Evolutionary conservation across 2,329 filamentous ascomycete genomes (phyloP).

Genomic region (Cladosporium sp.): DNA sequence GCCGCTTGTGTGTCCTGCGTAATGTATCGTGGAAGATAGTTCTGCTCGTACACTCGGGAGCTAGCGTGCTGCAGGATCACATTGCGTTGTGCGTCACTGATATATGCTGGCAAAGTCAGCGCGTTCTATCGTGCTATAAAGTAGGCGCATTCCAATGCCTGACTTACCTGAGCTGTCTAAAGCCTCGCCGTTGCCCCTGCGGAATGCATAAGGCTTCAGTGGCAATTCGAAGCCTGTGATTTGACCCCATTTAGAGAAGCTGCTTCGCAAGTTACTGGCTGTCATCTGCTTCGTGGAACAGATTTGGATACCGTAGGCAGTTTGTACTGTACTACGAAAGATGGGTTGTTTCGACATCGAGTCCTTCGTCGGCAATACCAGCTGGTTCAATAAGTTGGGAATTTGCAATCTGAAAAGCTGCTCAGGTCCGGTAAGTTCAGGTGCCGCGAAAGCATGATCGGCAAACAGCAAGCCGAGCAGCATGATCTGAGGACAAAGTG

Average conservation of each 20-base stretch:
- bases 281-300: slow-evolving; percentile 9
- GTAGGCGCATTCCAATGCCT: background rate
- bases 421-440: background rate
- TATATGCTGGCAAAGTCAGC: no score
- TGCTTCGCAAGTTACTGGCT: slow-evolving; percentile 17
- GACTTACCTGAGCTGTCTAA: slow-evolving; percentile 24
- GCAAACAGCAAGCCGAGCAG: slow-evolving; percentile 22
- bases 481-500: slow-evolving; percentile 23
- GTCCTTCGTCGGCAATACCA: slow-evolving; percentile 10
- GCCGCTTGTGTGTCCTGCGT: slow-evolving; percentile 22
- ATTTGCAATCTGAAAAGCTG: slow-evolving; percentile 19
- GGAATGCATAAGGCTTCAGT: slow-evolving; percentile 20
- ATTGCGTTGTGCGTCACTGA: slow-evolving; percentile 18
- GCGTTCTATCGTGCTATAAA: no score
- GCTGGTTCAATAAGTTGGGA: slow-evolving; percentile 6
- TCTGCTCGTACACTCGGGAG: slow-evolving; percentile 22
- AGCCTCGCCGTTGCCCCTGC: slow-evolving; percentile 20
- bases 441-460: slow-evolving; percentile 20
- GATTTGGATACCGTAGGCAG: slow-evolving; percentile 3
- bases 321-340: background rate
- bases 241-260: background rate
- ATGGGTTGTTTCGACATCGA: no score
- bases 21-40: slow-evolving; percentile 25
- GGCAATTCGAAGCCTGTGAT: slow-evolving; percentile 20
- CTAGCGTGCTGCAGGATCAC: slow-evolving; percentile 23